These are phyloP conservation scores for Thecaphora thlaspeos DNA, from an alignment of 1,284 basidiomycete species.

Conservation along the genomic window DNA sequence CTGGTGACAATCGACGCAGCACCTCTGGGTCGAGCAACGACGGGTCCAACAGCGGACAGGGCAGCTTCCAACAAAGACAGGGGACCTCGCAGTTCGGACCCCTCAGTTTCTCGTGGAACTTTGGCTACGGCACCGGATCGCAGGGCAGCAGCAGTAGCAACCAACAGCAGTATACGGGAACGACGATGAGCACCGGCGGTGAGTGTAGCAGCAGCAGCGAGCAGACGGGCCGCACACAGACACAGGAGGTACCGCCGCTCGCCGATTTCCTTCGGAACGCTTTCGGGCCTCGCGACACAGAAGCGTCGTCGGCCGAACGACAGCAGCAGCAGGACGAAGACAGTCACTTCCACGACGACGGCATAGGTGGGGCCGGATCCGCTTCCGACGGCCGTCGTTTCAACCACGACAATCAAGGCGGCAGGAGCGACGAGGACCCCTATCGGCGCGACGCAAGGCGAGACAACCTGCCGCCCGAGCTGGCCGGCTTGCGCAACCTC, in stretches of 20 bases:
- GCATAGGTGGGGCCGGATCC: constrained; percentile 49
- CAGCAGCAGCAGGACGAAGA: constrained; percentile 6
- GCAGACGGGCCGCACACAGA: too few species aligned
- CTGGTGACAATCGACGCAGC: too few species aligned
- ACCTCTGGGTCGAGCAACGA: too few species aligned
- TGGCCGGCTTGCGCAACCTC: constrained; percentile 36
- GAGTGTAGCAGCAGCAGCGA: too few species aligned
- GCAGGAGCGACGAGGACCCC: constrained; percentile 15
- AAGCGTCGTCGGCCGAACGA: background rate
- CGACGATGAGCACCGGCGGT: too few species aligned
- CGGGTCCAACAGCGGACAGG: too few species aligned
- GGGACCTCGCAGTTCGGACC: background rate
- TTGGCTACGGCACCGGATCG: background rate
- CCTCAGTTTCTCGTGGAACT: background rate
- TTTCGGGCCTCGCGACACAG: constrained; percentile 8
- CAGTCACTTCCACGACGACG: constrained; percentile 41
- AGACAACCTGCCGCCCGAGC: constrained; percentile 31
- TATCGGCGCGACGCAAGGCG: constrained; percentile 5
- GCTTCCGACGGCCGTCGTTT: constrained; percentile 46
- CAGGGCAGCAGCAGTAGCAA: too few species aligned
- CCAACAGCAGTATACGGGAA: too few species aligned
- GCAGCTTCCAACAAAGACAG: too few species aligned
- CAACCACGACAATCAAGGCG: constrained; percentile 40
- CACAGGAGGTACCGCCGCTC: too few species aligned
- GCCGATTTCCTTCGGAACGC: constrained; percentile 31